These are phyloP conservation scores for Rhynchosporium secalis DNA, from an alignment of 2,329 filamentous ascomycete genomes.

Conservation along the genomic window DNA sequence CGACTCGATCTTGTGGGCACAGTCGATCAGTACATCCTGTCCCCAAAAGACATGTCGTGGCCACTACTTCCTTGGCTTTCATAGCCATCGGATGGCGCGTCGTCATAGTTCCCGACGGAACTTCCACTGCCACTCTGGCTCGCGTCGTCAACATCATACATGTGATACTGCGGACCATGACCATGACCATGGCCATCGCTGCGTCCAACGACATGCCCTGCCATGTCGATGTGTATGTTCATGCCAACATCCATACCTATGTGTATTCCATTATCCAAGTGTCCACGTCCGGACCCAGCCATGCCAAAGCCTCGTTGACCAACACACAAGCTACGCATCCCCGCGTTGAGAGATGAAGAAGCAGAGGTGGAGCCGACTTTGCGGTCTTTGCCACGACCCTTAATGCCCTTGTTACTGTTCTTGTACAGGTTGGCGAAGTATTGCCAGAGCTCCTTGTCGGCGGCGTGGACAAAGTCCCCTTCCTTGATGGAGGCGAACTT, in stretches of 20 bases:
- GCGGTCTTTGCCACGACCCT: constrained; percentile 85
- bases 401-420: constrained; percentile 98
- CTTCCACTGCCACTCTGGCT: constrained; percentile 39
- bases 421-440: constrained; percentile 91
- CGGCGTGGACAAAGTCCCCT: constrained; percentile 61
- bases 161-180: constrained; percentile 42
- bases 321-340: constrained; percentile 21
- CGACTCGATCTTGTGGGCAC: neutral
- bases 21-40: constrained; percentile 46
- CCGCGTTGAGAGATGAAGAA: constrained; percentile 10
- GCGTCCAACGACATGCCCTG: constrained; percentile 5
- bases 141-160: constrained; percentile 50
- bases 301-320: constrained; percentile 21
- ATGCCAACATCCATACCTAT: too few relatives aligned
- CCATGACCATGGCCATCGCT: constrained; percentile 23
- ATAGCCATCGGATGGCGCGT: constrained; percentile 38
- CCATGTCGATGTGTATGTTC: too few relatives aligned
- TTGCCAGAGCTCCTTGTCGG: constrained; percentile 75
- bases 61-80: constrained; percentile 26
- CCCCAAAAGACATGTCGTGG: constrained; percentile 45
- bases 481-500: constrained; percentile 68
- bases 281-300: constrained; percentile 26
- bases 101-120: constrained; percentile 47
- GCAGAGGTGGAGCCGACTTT: constrained; percentile 49
- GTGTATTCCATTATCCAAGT: constrained; percentile 20